phyloP scores from a whole-genome alignment of 148 eudicot genomes.

The Hydrangea macrophylla region DNA sequence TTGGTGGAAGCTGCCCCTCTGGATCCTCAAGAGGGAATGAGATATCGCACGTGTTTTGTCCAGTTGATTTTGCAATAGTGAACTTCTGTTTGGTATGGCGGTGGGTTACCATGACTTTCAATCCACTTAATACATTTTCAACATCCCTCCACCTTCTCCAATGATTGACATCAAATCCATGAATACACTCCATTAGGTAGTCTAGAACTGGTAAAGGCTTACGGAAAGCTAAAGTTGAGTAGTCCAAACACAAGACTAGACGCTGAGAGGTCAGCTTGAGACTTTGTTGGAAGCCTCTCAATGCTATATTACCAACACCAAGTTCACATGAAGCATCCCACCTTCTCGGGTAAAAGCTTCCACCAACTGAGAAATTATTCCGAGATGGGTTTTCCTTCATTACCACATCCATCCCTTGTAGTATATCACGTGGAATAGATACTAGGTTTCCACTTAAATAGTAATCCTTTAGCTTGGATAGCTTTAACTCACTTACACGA shows the following conservation, averaged over 20 bases:
- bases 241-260: slow-evolving; percentile 58
- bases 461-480: slow-evolving; percentile 55
- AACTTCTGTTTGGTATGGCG: slow-evolving; percentile 57
- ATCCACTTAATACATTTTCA: slow-evolving; percentile 30
- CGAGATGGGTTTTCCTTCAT: slow-evolving; percentile 70
- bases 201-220: slow-evolving; percentile 52
- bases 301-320: slow-evolving; percentile 40
- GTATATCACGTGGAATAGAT: slow-evolving; percentile 53
- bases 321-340: slow-evolving; percentile 20
- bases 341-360: slow-evolving; percentile 33
- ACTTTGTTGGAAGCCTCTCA: slow-evolving; percentile 52
- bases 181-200: slow-evolving; percentile 40
- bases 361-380: slow-evolving; percentile 42
- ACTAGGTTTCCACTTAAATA: slow-evolving; percentile 26
- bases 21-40: slow-evolving; percentile 43
- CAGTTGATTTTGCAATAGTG: slow-evolving; percentile 41
- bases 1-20: slow-evolving; percentile 29
- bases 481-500: slow-evolving; percentile 39
- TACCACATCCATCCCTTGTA: slow-evolving; percentile 69
- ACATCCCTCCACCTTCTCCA: slow-evolving; percentile 19
- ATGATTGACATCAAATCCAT: slow-evolving; percentile 14
- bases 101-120: slow-evolving; percentile 62
- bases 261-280: slow-evolving; percentile 60
- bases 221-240: slow-evolving; percentile 55
- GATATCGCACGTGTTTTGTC: slow-evolving; percentile 30